A percentile compares a stretch with the other conserved stretches of the same genome.
Conservation (phyloP, 306 rosid species). For the Notholithocarpus densiflorus region DNA sequence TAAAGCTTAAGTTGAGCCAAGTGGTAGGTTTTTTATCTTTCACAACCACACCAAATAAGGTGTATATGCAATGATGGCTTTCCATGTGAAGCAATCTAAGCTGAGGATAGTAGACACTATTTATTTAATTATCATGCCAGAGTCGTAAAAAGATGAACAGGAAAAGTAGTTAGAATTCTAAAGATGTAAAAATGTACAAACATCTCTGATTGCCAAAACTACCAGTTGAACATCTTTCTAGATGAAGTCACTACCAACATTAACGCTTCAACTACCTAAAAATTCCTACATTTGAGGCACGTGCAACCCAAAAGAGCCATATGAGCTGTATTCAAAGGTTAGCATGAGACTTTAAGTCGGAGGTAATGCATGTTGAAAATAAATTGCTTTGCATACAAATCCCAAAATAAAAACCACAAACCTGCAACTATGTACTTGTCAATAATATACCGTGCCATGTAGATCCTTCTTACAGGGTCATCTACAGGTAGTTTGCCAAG, state of each 20-base stretch:
- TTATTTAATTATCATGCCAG: background rate
- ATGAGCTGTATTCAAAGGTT: conserved; percentile 4
- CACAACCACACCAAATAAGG: too few species aligned
- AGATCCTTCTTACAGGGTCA: conserved; percentile 86
- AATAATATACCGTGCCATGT: conserved; percentile 93
- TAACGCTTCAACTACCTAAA: conserved; percentile 20
- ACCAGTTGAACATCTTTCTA: background rate
- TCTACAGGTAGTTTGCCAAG: conserved; percentile 70
- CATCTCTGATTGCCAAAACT: background rate
- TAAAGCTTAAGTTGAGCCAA: background rate
- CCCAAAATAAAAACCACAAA: conserved; percentile 25
- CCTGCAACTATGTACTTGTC: conserved; percentile 88
- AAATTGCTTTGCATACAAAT: conserved; percentile 4
- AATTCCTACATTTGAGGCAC: conserved; percentile 12
- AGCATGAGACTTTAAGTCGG: background rate
- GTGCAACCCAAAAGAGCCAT: background rate
- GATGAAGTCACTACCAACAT: background rate
- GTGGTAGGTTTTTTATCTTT: background rate
- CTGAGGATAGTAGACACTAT: background rate
- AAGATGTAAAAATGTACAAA: background rate
- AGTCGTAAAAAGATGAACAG: background rate
- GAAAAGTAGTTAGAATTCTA: background rate
- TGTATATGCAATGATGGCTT: background rate
- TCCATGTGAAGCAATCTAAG: background rate
- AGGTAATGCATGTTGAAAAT: background rate